Conservation (phyloP, 2,329 filamentous ascomycete species). For the Penicillium sp. region DNA sequence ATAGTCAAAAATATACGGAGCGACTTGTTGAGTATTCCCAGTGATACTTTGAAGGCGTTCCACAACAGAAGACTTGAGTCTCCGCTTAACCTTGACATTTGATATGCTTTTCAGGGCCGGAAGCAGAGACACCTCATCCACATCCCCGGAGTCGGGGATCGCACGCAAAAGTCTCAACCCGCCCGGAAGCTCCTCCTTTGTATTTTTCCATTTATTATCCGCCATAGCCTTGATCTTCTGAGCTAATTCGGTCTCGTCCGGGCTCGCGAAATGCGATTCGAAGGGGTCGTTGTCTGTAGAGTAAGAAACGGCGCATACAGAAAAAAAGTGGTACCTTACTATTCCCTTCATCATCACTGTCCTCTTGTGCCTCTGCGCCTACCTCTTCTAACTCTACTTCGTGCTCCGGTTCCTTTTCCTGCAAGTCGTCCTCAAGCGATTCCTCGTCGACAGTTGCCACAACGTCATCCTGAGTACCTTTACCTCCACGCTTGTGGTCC, state of each 20-base stretch:
- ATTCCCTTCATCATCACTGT: constrained; percentile 42
- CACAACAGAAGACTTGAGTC: constrained; percentile 61
- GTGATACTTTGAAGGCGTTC: constrained; percentile 64
- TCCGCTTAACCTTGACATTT: constrained; percentile 67
- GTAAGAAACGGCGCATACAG: not conserved
- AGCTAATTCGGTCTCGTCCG: constrained; percentile 65
- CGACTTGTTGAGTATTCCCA: constrained; percentile 66
- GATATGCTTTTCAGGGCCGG: constrained; percentile 37
- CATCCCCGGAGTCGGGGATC: constrained; percentile 34
- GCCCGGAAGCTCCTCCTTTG: constrained; percentile 43
- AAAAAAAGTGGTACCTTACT: constrained; percentile 26
- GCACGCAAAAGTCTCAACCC: constrained; percentile 37
- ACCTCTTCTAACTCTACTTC: constrained; percentile 46
- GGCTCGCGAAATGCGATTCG: constrained; percentile 75
- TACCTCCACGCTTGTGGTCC: constrained; percentile 38
- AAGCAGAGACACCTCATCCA: constrained; percentile 30
- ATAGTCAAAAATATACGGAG: constrained; percentile 79
- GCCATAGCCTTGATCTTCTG: constrained; percentile 54
- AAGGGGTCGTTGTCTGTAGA: constrained; percentile 70
- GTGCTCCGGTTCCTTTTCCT: constrained; percentile 56
- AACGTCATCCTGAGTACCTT: constrained; percentile 30
- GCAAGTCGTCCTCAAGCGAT: constrained; percentile 47
- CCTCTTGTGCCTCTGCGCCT: constrained; percentile 33
- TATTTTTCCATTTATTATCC: constrained; percentile 55
- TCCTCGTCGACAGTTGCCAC: constrained; percentile 28